Percentiles rank a stretch among this genome's conserved stretches.
Evolutionary conservation across 2,329 filamentous ascomycete genomes (phyloP).

Genomic region (Lasiodiplodia sp.): DNA sequence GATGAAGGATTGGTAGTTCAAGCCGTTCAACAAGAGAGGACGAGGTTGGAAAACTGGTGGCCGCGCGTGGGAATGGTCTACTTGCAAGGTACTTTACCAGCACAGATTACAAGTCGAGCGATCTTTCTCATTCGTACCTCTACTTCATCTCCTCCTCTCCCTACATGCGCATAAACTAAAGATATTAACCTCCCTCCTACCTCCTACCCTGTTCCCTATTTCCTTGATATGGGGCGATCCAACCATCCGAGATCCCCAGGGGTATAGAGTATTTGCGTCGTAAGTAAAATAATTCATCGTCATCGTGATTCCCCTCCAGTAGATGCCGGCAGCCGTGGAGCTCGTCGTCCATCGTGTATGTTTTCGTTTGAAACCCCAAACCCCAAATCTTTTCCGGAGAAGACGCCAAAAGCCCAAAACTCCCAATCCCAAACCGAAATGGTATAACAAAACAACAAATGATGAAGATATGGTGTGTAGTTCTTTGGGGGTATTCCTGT

Average conservation of each 20-base stretch:
- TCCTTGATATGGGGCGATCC: neutral
- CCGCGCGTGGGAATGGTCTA: neutral
- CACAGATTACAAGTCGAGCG: neutral
- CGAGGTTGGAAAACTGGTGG: neutral
- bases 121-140: neutral
- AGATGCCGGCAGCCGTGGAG: constrained; percentile 3
- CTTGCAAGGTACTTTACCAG: neutral
- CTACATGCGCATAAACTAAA: neutral
- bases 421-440: neutral
- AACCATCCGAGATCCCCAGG: neutral
- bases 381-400: neutral
- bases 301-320: neutral
- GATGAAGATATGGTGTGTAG: neutral
- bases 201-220: neutral
- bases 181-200: neutral
- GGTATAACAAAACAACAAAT: neutral
- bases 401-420: neutral
- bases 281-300: neutral
- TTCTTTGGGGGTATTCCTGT: neutral
- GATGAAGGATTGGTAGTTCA: too few species aligned
- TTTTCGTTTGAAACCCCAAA: neutral
- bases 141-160: neutral
- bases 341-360: neutral
- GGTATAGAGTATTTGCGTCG: neutral
- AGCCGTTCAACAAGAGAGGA: too few species aligned